Conservation (phyloP, 768 basidiomycete species). For the Neoboletus subvelutipes region DNA sequence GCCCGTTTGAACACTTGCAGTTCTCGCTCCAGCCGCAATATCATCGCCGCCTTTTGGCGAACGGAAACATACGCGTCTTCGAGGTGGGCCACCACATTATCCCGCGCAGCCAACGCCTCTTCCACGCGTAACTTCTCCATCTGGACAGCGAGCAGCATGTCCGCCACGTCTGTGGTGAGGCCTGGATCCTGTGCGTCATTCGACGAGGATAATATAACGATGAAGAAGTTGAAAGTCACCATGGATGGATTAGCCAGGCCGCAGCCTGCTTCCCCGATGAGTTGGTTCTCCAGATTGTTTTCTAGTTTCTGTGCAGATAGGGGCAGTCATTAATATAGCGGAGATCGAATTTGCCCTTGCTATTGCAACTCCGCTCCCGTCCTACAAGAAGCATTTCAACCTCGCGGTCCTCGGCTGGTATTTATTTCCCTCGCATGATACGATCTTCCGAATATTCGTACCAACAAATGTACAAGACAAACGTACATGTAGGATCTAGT, state of each 20-base stretch:
- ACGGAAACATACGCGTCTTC: constrained; percentile 59
- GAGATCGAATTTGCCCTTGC: not conserved
- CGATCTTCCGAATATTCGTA: no score
- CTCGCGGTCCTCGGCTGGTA: no score
- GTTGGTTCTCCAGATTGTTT: constrained; percentile 7
- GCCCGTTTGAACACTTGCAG: constrained; percentile 30
- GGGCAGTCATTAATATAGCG: not conserved
- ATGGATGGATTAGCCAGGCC: constrained; percentile 5
- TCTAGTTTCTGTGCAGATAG: not conserved
- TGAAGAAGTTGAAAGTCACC: constrained; percentile 9
- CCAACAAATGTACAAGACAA: not conserved
- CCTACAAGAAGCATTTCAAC: no score
- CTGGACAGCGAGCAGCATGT: constrained; percentile 55
- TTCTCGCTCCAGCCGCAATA: constrained; percentile 48
- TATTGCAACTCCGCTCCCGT: constrained; percentile 2
- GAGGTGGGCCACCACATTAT: constrained; percentile 57
- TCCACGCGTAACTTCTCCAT: constrained; percentile 49
- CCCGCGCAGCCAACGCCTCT: constrained; percentile 64
- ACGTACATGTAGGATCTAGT: constrained; percentile 3
- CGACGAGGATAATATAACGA: not conserved
- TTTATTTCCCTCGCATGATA: no score
- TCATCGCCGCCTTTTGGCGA: constrained; percentile 54
- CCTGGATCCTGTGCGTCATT: constrained; percentile 12
- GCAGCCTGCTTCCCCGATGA: not conserved
- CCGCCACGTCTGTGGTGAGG: constrained; percentile 29